A percentile compares a stretch with the other conserved stretches of the same genome.
Evolutionary conservation across 345 rosid species (phyloP).

Genomic region (Cardamine chenopodiifolia): DNA sequence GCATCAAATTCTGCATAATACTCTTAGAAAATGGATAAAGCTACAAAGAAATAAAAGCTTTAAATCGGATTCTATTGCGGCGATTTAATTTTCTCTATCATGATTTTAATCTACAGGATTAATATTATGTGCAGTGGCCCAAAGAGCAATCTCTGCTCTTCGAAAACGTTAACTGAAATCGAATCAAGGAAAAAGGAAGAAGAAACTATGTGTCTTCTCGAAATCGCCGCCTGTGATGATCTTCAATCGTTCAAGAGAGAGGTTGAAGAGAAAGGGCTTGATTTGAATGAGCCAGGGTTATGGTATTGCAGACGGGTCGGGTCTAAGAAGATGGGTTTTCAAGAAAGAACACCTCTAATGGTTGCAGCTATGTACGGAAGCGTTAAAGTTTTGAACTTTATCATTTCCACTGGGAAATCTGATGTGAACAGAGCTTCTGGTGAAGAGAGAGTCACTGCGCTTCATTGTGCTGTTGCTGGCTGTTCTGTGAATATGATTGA

Average conservation of each 20-base stretch:
- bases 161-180: slow-evolving; percentile 52
- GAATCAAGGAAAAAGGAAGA: slow-evolving; percentile 42
- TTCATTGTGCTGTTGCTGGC: slow-evolving; percentile 93
- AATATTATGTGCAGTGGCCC: slow-evolving; percentile 57
- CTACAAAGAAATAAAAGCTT: neutral
- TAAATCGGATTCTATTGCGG: neutral
- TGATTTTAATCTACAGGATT: slow-evolving; percentile 46
- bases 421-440: slow-evolving; percentile 80
- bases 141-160: slow-evolving; percentile 43
- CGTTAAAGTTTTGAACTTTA: slow-evolving; percentile 58
- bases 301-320: slow-evolving; percentile 80
- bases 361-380: slow-evolving; percentile 89
- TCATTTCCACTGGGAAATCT: slow-evolving; percentile 53
- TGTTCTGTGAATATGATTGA: slow-evolving; percentile 49
- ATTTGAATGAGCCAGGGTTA: slow-evolving; percentile 57
- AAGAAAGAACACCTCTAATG: slow-evolving; percentile 81
- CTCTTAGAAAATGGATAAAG: slow-evolving; percentile 12
- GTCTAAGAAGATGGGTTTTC: slow-evolving; percentile 83
- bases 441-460: slow-evolving; percentile 78
- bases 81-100: neutral
- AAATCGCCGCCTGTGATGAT: slow-evolving; percentile 74
- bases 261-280: slow-evolving; percentile 58
- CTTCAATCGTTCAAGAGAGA: slow-evolving; percentile 59
- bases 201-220: slow-evolving; percentile 61
- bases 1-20: no score